Conservation (phyloP, 345 rosid genomes). For the Dovyalis caffra region DNA sequence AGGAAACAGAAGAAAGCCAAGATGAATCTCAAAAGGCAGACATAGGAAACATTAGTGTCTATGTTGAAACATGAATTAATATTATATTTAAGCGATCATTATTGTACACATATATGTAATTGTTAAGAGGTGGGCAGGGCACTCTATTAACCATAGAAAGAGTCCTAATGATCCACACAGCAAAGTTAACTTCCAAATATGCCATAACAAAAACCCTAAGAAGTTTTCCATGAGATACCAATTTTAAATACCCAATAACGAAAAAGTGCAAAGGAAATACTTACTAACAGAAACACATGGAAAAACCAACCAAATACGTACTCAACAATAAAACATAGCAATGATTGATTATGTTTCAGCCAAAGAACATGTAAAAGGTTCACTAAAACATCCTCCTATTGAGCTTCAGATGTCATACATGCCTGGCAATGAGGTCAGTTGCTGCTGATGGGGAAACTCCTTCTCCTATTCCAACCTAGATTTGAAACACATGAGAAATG, state of each 20-base stretch:
- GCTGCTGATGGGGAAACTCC: constrained; percentile 99
- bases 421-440: constrained; percentile 97
- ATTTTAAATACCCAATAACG: background rate
- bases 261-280: background rate
- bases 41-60: background rate
- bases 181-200: background rate
- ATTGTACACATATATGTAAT: background rate
- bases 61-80: background rate
- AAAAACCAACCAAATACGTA: constrained; percentile 5
- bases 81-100: background rate
- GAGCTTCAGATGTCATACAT: constrained; percentile 38
- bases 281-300: background rate
- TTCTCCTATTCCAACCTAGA: constrained; percentile 97
- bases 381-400: constrained; percentile 18
- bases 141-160: background rate
- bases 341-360: background rate
- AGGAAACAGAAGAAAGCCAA: background rate
- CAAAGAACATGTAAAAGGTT: constrained; percentile 4
- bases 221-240: background rate
- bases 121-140: background rate
- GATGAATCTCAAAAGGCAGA: background rate
- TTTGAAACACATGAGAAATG: constrained; percentile 12
- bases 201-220: background rate
- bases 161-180: background rate
- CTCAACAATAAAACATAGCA: background rate